A percentile compares a stretch with the other conserved stretches of the same genome.
phyloP scores from a whole-genome alignment of 768 basidiomycete species.

The Tubosaeta sp. region DNA sequence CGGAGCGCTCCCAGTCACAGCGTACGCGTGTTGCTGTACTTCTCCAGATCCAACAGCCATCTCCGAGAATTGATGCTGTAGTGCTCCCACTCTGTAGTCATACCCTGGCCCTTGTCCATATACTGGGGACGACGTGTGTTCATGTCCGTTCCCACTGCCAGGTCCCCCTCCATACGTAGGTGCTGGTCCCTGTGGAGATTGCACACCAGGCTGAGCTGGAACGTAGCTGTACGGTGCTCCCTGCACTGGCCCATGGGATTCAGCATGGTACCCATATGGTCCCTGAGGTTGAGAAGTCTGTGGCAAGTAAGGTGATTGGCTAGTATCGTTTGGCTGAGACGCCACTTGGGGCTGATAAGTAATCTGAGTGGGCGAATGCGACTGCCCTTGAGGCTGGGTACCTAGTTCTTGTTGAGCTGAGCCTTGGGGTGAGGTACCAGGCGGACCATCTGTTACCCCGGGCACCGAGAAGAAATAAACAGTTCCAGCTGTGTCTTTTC shows the following conservation, averaged over 20 bases:
- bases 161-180: constrained; percentile 18
- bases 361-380: constrained; percentile 14
- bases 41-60: constrained; percentile 25
- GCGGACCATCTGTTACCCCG: constrained; percentile 53
- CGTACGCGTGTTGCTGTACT: constrained; percentile 21
- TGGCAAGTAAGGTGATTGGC: constrained; percentile 12
- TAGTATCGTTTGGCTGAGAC: constrained; percentile 10
- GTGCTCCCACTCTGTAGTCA: constrained; percentile 19
- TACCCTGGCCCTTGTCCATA: constrained; percentile 20
- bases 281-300: constrained; percentile 15
- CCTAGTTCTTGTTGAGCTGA: constrained; percentile 7
- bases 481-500: constrained; percentile 65
- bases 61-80: constrained; percentile 31
- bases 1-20: constrained; percentile 16
- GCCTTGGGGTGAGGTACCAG: constrained; percentile 7
- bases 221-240: constrained; percentile 17
- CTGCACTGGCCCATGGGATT: constrained; percentile 9
- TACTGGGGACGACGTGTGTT: constrained; percentile 7
- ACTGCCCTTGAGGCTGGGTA: constrained; percentile 12
- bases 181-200: constrained; percentile 12
- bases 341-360: constrained; percentile 13
- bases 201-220: constrained; percentile 10
- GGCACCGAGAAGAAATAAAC: constrained; percentile 81
- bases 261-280: constrained; percentile 18
- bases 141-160: constrained; percentile 22